phyloP scores from a whole-genome alignment of 176 grass and related monocot species.

The Musa schizocarpa region DNA sequence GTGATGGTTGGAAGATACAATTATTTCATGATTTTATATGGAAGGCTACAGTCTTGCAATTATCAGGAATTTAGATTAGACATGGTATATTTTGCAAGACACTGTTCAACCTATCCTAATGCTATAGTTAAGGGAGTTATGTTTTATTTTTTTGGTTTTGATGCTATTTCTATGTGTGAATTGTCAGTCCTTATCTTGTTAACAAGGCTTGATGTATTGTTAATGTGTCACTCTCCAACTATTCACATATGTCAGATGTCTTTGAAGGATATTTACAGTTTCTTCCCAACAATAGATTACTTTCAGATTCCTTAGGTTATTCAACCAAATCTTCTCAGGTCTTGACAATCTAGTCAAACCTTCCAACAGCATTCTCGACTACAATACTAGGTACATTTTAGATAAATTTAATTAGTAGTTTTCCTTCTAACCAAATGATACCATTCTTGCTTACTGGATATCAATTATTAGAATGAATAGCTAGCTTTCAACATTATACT shows the following conservation, averaged over 20 bases:
- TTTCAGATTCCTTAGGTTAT: background rate
- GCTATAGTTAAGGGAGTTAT: background rate
- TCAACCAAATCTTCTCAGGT: no score
- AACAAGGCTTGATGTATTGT: background rate
- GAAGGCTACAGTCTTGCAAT: no score
- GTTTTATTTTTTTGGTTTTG: background rate
- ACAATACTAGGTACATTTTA: slow-evolving; percentile 71
- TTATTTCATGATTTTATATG: no score
- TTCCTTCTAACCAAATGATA: background rate
- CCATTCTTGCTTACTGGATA: no score
- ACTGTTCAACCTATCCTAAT: background rate
- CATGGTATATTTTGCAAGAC: slow-evolving; percentile 38
- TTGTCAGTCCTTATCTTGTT: background rate
- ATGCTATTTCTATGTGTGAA: background rate
- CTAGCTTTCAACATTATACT: no score
- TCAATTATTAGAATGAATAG: no score
- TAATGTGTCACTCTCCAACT: background rate
- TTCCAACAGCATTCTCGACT: slow-evolving; percentile 68
- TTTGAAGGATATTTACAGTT: background rate
- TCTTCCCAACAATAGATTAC: background rate
- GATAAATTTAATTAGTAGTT: no score
- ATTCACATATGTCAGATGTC: background rate
- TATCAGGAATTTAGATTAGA: slow-evolving; percentile 29
- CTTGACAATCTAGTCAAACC: slow-evolving; percentile 67
- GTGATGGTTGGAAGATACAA: no score